Percentiles rank a stretch among this genome's conserved stretches.
These are phyloP conservation scores for Tulasnella sp. DNA, from an alignment of 768 basidiomycete species.

Conservation along the genomic window DNA sequence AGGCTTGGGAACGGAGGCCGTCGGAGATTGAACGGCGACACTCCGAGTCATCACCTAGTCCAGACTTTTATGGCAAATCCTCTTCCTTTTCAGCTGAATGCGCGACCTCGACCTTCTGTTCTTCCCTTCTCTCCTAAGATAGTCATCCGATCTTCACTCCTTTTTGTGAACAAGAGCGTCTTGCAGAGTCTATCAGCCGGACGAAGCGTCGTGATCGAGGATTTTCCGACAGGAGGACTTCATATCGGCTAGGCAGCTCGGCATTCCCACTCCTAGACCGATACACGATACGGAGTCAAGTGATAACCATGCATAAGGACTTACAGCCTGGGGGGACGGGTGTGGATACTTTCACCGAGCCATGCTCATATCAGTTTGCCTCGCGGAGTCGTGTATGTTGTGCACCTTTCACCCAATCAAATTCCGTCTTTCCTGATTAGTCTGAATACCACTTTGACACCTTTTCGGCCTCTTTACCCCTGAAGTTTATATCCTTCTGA, in stretches of 20 bases:
- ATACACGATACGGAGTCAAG: neutral
- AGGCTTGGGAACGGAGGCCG: too few relatives aligned
- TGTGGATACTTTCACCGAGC: neutral
- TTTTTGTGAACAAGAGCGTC: neutral
- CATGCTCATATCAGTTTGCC: neutral
- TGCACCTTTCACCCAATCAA: neutral
- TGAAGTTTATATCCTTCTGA: neutral
- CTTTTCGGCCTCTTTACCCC: neutral
- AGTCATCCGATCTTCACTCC: neutral
- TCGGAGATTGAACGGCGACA: neutral
- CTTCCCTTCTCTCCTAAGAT: neutral
- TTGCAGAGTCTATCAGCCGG: neutral
- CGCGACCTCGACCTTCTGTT: neutral
- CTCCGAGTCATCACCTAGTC: neutral
- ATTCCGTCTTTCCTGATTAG: neutral
- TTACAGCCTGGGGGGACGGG: neutral
- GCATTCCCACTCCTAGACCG: neutral
- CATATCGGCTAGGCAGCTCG: neutral
- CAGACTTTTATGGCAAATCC: neutral
- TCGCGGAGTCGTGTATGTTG: neutral
- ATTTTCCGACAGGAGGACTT: neutral
- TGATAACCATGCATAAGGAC: neutral
- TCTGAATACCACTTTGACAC: neutral
- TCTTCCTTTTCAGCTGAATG: neutral
- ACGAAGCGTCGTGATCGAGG: neutral